Percentiles rank a stretch among this genome's conserved stretches.
Evolutionary conservation across 2,329 filamentous ascomycete species (phyloP).

Genomic region (Beauveria bassiana): DNA sequence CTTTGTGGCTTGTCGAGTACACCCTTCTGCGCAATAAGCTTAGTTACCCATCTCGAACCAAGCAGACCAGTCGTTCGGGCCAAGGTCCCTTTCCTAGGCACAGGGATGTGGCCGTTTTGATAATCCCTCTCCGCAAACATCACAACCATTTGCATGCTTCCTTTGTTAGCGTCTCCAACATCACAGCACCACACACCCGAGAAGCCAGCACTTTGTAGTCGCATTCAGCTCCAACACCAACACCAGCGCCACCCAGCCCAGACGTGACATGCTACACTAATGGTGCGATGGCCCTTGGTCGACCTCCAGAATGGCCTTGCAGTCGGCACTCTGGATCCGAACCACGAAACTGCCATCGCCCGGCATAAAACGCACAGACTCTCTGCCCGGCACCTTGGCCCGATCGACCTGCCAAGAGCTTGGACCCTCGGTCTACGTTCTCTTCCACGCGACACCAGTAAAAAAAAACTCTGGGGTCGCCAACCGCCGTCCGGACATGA

Average conservation of each 20-base stretch:
- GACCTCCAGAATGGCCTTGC: background rate
- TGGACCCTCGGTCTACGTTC: background rate
- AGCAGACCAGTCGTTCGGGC: background rate
- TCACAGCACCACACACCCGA: background rate
- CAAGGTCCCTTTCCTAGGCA: no score
- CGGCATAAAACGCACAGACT: background rate
- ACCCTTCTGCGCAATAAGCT: background rate
- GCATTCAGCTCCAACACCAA: background rate
- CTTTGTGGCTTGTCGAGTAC: background rate
- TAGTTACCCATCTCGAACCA: background rate
- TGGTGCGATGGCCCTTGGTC: background rate
- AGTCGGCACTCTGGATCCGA: background rate
- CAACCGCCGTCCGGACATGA: background rate
- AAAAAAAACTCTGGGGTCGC: background rate
- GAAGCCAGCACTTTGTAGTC: background rate
- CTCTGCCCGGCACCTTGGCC: background rate
- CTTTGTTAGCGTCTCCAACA: background rate
- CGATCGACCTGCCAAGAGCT: conserved; percentile 4
- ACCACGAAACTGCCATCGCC: background rate
- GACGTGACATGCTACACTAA: background rate
- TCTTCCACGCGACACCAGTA: background rate
- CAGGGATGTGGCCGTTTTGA: no score
- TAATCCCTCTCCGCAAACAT: background rate
- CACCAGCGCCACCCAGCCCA: background rate
- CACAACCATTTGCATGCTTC: background rate